Evolutionary conservation across 2,329 filamentous ascomycete species (phyloP).

Genomic region (Sclerotinia spermophila): DNA sequence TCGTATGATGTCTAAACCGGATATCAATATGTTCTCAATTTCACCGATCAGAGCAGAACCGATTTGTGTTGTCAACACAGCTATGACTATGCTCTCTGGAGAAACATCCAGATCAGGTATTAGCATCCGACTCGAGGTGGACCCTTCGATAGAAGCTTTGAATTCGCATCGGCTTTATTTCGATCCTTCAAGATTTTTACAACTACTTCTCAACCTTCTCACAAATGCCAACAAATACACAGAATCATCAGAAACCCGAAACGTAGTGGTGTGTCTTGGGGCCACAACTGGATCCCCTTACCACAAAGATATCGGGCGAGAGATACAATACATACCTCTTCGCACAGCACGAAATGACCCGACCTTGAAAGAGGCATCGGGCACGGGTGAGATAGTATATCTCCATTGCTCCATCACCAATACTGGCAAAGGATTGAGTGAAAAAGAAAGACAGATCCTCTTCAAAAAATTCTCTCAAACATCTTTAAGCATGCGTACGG

Average conservation of each 20-base stretch:
- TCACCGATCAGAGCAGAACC: not conserved
- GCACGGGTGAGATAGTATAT: not conserved
- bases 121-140: not conserved
- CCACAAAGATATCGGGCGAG: not conserved
- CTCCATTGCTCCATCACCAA: constrained; percentile 6
- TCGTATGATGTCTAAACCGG: not conserved
- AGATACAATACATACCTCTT: constrained; percentile 4
- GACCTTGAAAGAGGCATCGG: not conserved
- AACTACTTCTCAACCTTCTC: not conserved
- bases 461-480: not conserved
- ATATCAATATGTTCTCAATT: not conserved
- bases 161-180: not conserved
- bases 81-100: constrained; percentile 3
- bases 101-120: not conserved
- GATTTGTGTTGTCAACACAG: not conserved
- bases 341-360: not conserved
- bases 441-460: not conserved
- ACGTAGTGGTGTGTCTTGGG: not conserved
- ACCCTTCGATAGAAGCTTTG: not conserved
- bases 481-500: not conserved
- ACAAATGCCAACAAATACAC: not conserved
- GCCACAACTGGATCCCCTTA: not conserved
- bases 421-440: not conserved
- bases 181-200: constrained; percentile 7
- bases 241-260: not conserved